Percentiles rank a stretch among this genome's conserved stretches.
Conservation (phyloP, 768 basidiomycete genomes). For the Amanita jacksonii region DNA sequence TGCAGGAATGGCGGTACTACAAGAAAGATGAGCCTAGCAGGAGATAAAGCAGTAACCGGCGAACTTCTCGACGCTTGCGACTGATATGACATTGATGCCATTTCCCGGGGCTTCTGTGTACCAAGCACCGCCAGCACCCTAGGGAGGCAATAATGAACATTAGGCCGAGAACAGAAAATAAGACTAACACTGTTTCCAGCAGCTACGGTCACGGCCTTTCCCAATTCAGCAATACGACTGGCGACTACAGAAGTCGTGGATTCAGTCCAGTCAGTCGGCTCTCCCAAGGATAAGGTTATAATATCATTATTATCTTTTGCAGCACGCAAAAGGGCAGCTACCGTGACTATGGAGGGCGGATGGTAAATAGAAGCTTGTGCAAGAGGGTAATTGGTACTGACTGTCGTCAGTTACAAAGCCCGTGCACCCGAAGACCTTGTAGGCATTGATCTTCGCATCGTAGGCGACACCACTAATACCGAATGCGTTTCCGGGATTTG, state of each 20-base stretch:
- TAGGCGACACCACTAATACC: conserved; percentile 67
- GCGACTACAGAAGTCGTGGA: conserved; percentile 44
- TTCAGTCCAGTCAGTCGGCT: conserved; percentile 55
- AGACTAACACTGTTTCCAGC: conserved; percentile 40
- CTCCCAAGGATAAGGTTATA: conserved; percentile 58
- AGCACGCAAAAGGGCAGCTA: conserved; percentile 44
- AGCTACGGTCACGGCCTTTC: conserved; percentile 54
- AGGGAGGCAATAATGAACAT: neutral
- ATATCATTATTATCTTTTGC: conserved; percentile 48
- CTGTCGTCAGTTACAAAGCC: conserved; percentile 43
- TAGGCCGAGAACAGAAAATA: neutral
- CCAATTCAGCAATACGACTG: conserved; percentile 43
- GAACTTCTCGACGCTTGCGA: conserved; percentile 45
- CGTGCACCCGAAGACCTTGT: conserved; percentile 53
- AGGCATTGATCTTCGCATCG: conserved; percentile 41
- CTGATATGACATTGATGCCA: conserved; percentile 46
- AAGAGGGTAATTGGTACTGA: conserved; percentile 17
- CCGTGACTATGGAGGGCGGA: conserved; percentile 17
- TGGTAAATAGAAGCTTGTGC: neutral
- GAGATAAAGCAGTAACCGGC: too few species aligned
- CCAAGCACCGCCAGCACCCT: conserved; percentile 53
- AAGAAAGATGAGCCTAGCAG: too few species aligned
- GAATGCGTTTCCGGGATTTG: conserved; percentile 48
- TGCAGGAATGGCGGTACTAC: conserved; percentile 43
- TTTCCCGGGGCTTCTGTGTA: conserved; percentile 45